Conservation (phyloP, 2,329 filamentous ascomycete genomes). For the Xylaria sp. region DNA sequence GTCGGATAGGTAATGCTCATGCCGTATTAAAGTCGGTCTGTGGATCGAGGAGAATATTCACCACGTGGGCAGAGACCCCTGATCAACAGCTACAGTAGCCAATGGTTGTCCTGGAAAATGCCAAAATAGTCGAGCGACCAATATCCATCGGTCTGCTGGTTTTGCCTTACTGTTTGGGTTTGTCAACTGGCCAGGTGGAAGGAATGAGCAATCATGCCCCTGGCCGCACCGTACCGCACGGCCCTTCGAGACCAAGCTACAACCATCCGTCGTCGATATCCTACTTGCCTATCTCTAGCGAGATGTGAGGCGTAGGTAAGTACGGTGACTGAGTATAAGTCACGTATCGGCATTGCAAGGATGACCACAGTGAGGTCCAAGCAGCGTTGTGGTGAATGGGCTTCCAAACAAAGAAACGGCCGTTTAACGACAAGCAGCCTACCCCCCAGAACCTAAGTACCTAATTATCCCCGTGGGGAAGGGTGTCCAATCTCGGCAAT, state of each 20-base stretch:
- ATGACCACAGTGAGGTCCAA: not conserved
- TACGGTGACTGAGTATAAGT: not conserved
- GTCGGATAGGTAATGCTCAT: slow-evolving; percentile 6
- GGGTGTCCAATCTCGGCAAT: not conserved
- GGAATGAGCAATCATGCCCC: slow-evolving; percentile 20
- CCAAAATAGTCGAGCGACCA: not conserved
- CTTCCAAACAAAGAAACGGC: not conserved
- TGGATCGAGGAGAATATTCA: not conserved
- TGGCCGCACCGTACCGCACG: slow-evolving; percentile 9
- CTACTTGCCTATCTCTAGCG: not conserved
- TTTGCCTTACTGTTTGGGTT: not conserved
- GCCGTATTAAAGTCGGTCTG: not conserved
- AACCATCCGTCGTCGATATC: not conserved
- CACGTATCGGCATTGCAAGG: slow-evolving; percentile 3
- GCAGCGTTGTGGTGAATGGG: not conserved
- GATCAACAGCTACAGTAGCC: not conserved
- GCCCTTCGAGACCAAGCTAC: not conserved
- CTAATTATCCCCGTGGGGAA: not conserved
- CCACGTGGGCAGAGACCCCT: not conserved
- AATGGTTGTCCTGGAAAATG: not conserved
- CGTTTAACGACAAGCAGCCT: not conserved
- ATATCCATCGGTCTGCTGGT: too few relatives aligned
- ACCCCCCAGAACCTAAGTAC: not conserved
- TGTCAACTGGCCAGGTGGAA: not conserved
- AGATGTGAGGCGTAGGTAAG: not conserved